Evolutionary conservation across 140 eudicot species (phyloP), one percentile per base, ranked within the genome.

Genomic region (Erigeron philadelphicus): DNA sequence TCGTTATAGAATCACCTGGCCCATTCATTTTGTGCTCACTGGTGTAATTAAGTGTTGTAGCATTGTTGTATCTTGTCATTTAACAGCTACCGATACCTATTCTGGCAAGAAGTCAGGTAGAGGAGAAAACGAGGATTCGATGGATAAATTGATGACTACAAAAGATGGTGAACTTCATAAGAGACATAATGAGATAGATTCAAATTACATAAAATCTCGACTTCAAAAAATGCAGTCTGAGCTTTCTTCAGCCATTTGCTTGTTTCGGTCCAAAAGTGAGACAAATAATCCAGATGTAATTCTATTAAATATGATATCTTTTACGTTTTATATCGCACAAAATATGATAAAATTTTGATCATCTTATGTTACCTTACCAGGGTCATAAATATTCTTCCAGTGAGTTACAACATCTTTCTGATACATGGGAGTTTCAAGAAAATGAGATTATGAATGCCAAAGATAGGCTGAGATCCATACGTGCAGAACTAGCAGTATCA

Each of bases 351-450:
- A 9, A 21, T 56, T 43, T 38, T 65, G 21, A 67, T 58, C 16
- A 41, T 60, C 17, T 44, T 11, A 6, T 64, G 5, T 56, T 50
- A 52, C 56, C 11, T 68, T 11, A 41, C 65, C 79, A 90, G 97
- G 89, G 54, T 56, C 66, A 53, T 61, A 81, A 41, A 68, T 81
- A 69, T 64, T 35, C 72, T 17, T 68, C 85, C 11, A 72, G 47
- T 38, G 92, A 87, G 35, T 72, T 76, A 49, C 80, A 70, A 66
- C 68, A 74, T 67, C 81, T 87, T 75, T 83, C 88, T 69, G 96
- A 86, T 83, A 73, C 85, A 63, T 77, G 74, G 82, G 96, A 89
- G 54, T 89, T 89, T 38, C 88, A 81, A 46, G 93, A 87, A 78
- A 87, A 75, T 61, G 93, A 85, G 72, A 38, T 85, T 79, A 83